These are phyloP conservation scores for Geum urbanum DNA, from an alignment of 306 rosid genomes.

Conservation along the genomic window DNA sequence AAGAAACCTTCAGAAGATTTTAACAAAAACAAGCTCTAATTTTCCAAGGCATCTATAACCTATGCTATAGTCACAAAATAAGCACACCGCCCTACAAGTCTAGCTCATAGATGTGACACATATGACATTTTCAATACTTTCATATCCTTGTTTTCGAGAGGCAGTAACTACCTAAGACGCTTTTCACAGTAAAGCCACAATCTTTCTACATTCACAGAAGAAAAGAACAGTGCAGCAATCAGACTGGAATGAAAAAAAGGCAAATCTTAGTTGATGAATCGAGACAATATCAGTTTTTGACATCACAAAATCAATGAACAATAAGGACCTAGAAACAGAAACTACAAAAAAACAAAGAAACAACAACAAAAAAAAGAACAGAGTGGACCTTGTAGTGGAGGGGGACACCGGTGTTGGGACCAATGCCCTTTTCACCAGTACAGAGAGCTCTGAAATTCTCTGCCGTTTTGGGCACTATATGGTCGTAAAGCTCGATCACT, in stretches of 20 bases:
- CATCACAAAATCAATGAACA: background rate
- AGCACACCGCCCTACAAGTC: background rate
- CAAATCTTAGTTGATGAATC: background rate
- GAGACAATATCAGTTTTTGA: background rate
- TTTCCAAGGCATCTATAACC: background rate
- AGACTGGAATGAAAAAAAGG: background rate
- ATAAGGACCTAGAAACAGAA: conserved; percentile 8
- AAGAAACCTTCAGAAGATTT: conserved; percentile 12
- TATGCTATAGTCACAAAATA: background rate
- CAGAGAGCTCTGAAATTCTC: conserved; percentile 90
- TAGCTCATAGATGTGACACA: background rate
- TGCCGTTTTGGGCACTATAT: conserved; percentile 68
- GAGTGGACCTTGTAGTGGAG: conserved; percentile 73
- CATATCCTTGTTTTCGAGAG: too few species aligned
- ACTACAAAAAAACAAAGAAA: background rate
- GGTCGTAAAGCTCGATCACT: conserved; percentile 66
- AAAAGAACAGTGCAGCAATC: background rate
- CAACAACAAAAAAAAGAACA: too few species aligned
- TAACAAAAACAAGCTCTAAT: background rate
- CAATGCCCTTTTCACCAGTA: conserved; percentile 88
- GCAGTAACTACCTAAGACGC: too few species aligned
- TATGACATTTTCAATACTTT: too few species aligned
- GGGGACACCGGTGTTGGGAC: conserved; percentile 67
- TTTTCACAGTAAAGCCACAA: background rate
- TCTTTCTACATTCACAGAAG: background rate